Conservation (phyloP, 1,284 basidiomycete species). For the Sporisorium sorghi region DNA sequence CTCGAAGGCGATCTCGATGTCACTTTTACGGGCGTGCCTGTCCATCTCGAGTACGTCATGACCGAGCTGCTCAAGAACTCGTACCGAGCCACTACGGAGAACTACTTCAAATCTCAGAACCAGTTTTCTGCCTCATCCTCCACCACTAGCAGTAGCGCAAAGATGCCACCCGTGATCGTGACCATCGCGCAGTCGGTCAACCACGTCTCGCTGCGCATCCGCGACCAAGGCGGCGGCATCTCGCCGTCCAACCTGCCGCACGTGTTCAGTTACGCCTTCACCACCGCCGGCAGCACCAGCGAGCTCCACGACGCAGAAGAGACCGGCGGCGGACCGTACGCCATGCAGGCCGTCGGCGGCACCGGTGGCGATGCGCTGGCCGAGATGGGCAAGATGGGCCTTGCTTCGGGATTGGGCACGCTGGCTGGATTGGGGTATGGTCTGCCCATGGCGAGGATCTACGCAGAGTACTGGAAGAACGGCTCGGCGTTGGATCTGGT, state of each 20-base stretch:
- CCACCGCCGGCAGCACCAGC: slow-evolving; percentile 75
- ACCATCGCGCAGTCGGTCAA: slow-evolving; percentile 76
- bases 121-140: slow-evolving; percentile 2
- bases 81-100: slow-evolving; percentile 79
- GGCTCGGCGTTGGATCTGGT: slow-evolving; percentile 35
- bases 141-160: not conserved
- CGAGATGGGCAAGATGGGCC: slow-evolving; percentile 75
- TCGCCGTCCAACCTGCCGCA: slow-evolving; percentile 78
- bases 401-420: slow-evolving; percentile 80
- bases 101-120: slow-evolving; percentile 30
- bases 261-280: slow-evolving; percentile 91
- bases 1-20: slow-evolving; percentile 52
- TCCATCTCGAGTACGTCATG: slow-evolving; percentile 88
- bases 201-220: slow-evolving; percentile 81
- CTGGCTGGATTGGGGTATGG: slow-evolving; percentile 79
- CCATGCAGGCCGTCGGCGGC: slow-evolving; percentile 74
- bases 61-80: slow-evolving; percentile 78
- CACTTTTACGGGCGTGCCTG: slow-evolving; percentile 79
- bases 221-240: slow-evolving; percentile 88
- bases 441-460: slow-evolving; percentile 84
- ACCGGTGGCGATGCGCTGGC: slow-evolving; percentile 75
- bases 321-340: slow-evolving; percentile 80
- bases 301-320: slow-evolving; percentile 76
- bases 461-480: slow-evolving; percentile 73
- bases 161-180: slow-evolving; percentile 75